These are phyloP conservation scores for Aspergillus japonicus DNA, from an alignment of 2,329 filamentous ascomycete genomes.

Conservation along the genomic window DNA sequence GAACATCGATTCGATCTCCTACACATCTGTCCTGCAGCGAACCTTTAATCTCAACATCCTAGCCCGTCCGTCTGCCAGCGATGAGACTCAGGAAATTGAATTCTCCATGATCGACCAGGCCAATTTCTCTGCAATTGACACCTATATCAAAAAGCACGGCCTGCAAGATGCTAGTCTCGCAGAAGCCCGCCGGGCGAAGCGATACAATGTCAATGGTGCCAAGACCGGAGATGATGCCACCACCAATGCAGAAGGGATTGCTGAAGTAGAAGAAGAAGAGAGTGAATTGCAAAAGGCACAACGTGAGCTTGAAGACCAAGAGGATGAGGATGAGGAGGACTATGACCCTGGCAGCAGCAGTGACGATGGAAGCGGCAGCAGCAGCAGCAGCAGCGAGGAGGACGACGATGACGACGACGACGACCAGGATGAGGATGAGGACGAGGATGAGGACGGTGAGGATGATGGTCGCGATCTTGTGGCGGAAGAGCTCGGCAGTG, in stretches of 20 bases:
- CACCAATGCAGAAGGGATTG: slow-evolving; percentile 24
- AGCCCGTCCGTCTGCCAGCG: slow-evolving; percentile 38
- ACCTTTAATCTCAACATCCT: slow-evolving; percentile 65
- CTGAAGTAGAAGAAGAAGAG: slow-evolving; percentile 56
- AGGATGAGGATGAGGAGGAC: slow-evolving; percentile 52
- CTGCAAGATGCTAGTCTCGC: slow-evolving; percentile 65
- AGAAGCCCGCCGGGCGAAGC: slow-evolving; percentile 59
- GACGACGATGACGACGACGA: slow-evolving; percentile 31
- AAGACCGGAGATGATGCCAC: slow-evolving; percentile 30
- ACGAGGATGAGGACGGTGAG: slow-evolving; percentile 28
- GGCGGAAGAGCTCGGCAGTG: slow-evolving; percentile 45
- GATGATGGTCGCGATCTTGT: slow-evolving; percentile 38
- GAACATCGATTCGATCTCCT: slow-evolving; percentile 59
- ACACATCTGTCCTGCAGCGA: slow-evolving; percentile 63
- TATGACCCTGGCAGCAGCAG: slow-evolving; percentile 53
- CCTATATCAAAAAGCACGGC: slow-evolving; percentile 60
- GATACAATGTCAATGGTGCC: slow-evolving; percentile 51
- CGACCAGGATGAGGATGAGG: slow-evolving; percentile 29
- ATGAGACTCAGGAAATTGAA: slow-evolving; percentile 57
- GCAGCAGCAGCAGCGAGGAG: slow-evolving; percentile 40
- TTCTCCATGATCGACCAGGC: slow-evolving; percentile 66
- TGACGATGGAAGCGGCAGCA: slow-evolving; percentile 48
- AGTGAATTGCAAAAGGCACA: slow-evolving; percentile 60
- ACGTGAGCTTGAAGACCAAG: slow-evolving; percentile 51
- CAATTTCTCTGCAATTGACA: slow-evolving; percentile 61